phyloP scores from a whole-genome alignment of 1,139 yeast species.

The Diutina rugosa region DNA sequence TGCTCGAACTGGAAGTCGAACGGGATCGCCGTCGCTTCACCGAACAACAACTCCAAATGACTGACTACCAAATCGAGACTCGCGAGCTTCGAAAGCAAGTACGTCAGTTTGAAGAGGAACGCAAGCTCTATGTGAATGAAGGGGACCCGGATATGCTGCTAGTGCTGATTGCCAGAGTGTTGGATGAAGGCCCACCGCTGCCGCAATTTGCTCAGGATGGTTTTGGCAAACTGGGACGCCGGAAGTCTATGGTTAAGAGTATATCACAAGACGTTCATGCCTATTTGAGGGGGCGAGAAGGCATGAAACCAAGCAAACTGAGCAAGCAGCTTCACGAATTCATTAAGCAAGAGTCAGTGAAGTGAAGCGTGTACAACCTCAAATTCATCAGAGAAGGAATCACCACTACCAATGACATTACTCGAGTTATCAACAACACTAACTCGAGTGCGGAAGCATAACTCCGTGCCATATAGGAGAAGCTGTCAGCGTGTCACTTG shows the following conservation, averaged over 20 bases:
- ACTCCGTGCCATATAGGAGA: too few relatives aligned
- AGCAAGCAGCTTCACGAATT: neutral
- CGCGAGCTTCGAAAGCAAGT: neutral
- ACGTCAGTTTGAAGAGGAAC: neutral
- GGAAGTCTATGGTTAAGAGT: neutral
- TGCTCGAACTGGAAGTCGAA: conserved; percentile 28
- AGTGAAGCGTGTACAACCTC: neutral
- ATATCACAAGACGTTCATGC: neutral
- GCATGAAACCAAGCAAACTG: conserved; percentile 1
- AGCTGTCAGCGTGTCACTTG: too few relatives aligned
- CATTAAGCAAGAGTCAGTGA: neutral
- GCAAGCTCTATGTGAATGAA: neutral
- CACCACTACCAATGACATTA: too few relatives aligned
- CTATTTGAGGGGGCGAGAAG: neutral
- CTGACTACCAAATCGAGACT: neutral
- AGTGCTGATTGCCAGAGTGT: neutral
- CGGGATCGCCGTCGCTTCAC: conserved; percentile 12
- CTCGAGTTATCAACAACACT: too few relatives aligned
- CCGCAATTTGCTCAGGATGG: neutral
- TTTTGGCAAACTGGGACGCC: neutral
- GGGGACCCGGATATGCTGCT: conserved; percentile 1
- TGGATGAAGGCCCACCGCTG: neutral
- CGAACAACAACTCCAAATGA: neutral
- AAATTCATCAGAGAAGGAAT: neutral
- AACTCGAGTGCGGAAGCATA: too few relatives aligned